These are phyloP conservation scores for Kitagawia praeruptora DNA, from an alignment of 129 eudicot species.

Conservation along the genomic window DNA sequence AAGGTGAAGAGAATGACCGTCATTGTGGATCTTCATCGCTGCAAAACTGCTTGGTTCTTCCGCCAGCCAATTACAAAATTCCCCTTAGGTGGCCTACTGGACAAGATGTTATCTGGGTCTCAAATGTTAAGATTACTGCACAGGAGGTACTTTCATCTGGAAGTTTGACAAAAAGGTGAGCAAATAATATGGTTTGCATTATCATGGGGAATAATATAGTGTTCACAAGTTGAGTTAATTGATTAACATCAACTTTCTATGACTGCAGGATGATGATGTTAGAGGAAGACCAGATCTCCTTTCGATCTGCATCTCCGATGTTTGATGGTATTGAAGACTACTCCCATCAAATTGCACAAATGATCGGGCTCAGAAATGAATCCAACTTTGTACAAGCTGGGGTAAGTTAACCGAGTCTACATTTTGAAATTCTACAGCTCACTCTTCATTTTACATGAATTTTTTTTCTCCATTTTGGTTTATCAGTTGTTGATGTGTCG, in stretches of 20 bases:
- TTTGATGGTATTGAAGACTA: constrained; percentile 91
- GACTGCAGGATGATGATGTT: constrained; percentile 91
- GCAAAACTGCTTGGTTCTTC: constrained; percentile 67
- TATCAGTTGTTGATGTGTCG: neutral
- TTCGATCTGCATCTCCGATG: constrained; percentile 71
- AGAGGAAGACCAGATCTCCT: constrained; percentile 93
- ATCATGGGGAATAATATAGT: neutral
- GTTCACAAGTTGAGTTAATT: neutral
- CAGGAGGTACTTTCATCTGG: constrained; percentile 98
- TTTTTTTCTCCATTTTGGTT: neutral
- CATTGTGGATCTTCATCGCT: constrained; percentile 53
- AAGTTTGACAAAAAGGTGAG: constrained; percentile 85
- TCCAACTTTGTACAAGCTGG: constrained; percentile 86
- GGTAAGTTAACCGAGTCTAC: constrained; percentile 38
- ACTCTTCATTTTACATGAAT: neutral
- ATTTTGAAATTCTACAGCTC: neutral
- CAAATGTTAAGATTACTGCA: constrained; percentile 88
- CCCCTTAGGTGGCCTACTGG: constrained; percentile 99
- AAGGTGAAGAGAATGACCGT: constrained; percentile 73
- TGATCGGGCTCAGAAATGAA: constrained; percentile 87
- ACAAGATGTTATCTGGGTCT: constrained; percentile 90
- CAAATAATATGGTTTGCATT: neutral
- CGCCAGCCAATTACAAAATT: constrained; percentile 70
- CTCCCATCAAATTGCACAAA: constrained; percentile 95
- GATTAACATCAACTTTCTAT: neutral